Evolutionary conservation across 1,284 basidiomycete genomes (phyloP), one percentile per base, ranked within the genome.

Genomic region (Boletus sp.): DNA sequence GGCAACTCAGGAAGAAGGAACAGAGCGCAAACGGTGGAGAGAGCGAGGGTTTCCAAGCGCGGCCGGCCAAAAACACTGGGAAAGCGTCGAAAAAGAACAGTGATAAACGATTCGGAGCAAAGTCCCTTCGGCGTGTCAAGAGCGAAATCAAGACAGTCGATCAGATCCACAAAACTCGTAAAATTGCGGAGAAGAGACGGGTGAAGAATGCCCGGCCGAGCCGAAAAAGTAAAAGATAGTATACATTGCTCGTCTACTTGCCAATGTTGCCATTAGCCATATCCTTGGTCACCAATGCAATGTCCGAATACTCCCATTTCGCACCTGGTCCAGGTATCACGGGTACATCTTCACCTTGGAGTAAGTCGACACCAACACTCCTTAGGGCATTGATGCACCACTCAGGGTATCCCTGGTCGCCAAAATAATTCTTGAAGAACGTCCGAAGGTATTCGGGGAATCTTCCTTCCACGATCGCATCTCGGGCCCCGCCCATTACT

Each of bases 111-210:
- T 78, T 79, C 64, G 80, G 79, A 41, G 83, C 81, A n/a, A 90
- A 88, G 72, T 71, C 83, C 1, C 68, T 84, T 51, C 80, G 79
- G 7, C 80, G 77, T 53, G 84, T 91, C 66, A 92, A 86, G 74
- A 88, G 73, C 54, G 92, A 94, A 73, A 83, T 94, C 70, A 94
- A 91, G 77, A 88, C 84, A 0, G 86, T 84, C 39, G 91, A 92
- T 52, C 89, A 94, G 70, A 94, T 96, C 62, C 83, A 91, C 58
- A 94, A 89, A 70, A 76, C 81, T 31, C 82, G 93, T 60, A 85
- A 84, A 68, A 53, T 79, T 33, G 66, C 76, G 67, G 86, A 91
- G 64, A 83, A 82, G 59, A 82, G 79, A 65, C 84, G 78, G 69
- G 84, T 80, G 24, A 93, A 91, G 78, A 94, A 93, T 69, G 89